Base-by-base conservation (phyloP, 108 stramenopile genomes). In the Skeletonema marinoi region DNA sequence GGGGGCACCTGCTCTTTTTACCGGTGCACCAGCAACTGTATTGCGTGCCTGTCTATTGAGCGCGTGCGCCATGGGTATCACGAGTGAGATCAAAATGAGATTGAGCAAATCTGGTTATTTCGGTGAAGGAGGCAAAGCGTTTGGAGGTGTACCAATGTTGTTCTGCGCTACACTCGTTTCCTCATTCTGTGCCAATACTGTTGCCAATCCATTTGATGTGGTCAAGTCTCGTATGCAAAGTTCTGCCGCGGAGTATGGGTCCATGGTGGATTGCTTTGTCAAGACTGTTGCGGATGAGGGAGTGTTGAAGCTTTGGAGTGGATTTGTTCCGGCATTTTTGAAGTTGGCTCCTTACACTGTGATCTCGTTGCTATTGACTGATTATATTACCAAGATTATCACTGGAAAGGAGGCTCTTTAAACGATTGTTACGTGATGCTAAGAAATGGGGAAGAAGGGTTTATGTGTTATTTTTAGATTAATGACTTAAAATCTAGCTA, bases 321-420 rank as follows among this genome's bases (percentile, higher is more conserved):
- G 90, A 73, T 91, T 91, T 70, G 63, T 74, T 21, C 90, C 90
- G 11, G 90, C 90, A 51, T 91, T 91, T 79, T 41, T 91, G 74
- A 91, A 91, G 85, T 76, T 91, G 76, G 90, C 90, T 31, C 90
- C 90, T 21, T 91, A 91, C 68, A 91, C 88, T 7, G 83, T 91
- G 60, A 91, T 91, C 66, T 82, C 80, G 29, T 75, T 91, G 65
- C 78, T 84, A 6, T 74, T 91, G 70, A 86, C 88, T 10, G 90
- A 91, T 58, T 87, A 91, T 61, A 80, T 90, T 59, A 90, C 89
- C 54, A 76, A 82, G 71, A 54, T 75, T 30, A 64, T 90, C 6
- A 90, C 89, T 29, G 89, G 89, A 48, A 88, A 88, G 72, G 84
- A 81, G 33, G 88, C 88, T 1, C 61, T 88, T 41, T 88, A 85